phyloP scores from a whole-genome alignment of 495 filamentous ascomycete genomes.

The Delitschia confertaspora region DNA sequence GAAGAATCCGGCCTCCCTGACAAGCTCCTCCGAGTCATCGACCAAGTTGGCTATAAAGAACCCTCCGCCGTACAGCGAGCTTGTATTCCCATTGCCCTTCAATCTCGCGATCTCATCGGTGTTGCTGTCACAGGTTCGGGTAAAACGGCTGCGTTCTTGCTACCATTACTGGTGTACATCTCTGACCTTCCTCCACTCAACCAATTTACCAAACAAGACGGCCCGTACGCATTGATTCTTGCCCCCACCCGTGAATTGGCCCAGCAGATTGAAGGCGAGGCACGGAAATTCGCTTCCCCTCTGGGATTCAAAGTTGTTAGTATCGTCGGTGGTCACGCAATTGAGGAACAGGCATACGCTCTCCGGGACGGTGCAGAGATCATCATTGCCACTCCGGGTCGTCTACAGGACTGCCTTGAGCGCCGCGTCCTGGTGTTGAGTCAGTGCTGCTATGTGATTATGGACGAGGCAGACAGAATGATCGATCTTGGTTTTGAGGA shows the following conservation, averaged over 20 bases:
- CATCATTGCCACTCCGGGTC: constrained; percentile 95
- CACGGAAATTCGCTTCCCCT: constrained; percentile 83
- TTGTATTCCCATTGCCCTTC: constrained; percentile 89
- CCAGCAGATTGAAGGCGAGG: constrained; percentile 94
- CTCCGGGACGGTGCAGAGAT: constrained; percentile 96
- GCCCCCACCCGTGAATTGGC: constrained; percentile 97
- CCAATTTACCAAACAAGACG: constrained; percentile 86
- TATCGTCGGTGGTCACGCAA: constrained; percentile 91
- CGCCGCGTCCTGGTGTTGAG: constrained; percentile 80
- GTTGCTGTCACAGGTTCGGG: constrained; percentile 98
- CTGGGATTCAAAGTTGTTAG: constrained; percentile 93
- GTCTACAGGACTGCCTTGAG: constrained; percentile 95
- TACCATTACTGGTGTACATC: constrained; percentile 95
- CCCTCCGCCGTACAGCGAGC: constrained; percentile 89
- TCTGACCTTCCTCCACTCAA: constrained; percentile 78
- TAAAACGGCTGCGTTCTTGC: constrained; percentile 93
- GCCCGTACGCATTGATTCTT: constrained; percentile 91
- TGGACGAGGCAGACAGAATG: constrained; percentile 99
- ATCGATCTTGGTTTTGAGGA: constrained; percentile 98
- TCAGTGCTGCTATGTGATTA: constrained; percentile 97
- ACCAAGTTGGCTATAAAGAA: constrained; percentile 83
- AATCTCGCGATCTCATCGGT: constrained; percentile 89
- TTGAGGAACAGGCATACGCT: constrained; percentile 91
- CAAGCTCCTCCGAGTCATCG: constrained; percentile 72
- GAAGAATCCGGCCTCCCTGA: constrained; percentile 73